These are phyloP conservation scores for Pythium apleroticum DNA, from an alignment of 352 stramenopile genomes.

Conservation along the genomic window DNA sequence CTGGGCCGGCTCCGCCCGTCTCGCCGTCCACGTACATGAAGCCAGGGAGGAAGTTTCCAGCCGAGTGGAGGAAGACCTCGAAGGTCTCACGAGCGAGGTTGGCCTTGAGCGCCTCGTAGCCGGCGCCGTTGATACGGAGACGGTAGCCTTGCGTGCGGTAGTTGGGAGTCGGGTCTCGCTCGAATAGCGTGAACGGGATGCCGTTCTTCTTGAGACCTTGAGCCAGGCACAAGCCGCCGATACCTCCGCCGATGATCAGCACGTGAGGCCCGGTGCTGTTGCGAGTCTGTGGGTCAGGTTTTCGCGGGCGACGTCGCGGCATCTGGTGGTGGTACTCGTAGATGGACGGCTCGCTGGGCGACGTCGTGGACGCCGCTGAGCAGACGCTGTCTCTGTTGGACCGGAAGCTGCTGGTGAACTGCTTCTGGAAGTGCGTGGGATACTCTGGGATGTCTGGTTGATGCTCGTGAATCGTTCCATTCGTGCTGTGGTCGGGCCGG, in stretches of 20 bases:
- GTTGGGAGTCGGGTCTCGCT: conserved; percentile 55
- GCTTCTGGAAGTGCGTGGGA: neutral
- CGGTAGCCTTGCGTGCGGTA: conserved; percentile 60
- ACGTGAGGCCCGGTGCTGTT: conserved; percentile 14
- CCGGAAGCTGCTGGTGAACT: neutral
- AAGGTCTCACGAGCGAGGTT: conserved; percentile 44
- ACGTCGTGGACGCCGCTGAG: conserved; percentile 12
- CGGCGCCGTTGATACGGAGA: conserved; percentile 54
- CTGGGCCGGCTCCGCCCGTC: conserved; percentile 19
- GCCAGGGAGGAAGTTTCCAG: conserved; percentile 46
- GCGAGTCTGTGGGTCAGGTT: neutral
- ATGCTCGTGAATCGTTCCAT: neutral
- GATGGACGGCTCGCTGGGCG: conserved; percentile 9
- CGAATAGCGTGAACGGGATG: conserved; percentile 68
- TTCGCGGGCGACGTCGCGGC: conserved; percentile 4
- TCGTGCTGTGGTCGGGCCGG: conserved; percentile 12
- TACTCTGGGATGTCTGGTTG: conserved; percentile 14
- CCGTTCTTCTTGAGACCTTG: conserved; percentile 59
- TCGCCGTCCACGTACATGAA: conserved; percentile 49
- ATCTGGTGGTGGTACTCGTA: conserved; percentile 31
- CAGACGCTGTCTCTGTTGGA: conserved; percentile 3
- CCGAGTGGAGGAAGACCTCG: conserved; percentile 48
- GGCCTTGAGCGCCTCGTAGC: conserved; percentile 57
- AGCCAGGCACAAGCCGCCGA: conserved; percentile 59
- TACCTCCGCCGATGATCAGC: conserved; percentile 43